Base-by-base conservation (phyloP, 352 stramenopile species). In the Phytophthora boehmeriae region DNA sequence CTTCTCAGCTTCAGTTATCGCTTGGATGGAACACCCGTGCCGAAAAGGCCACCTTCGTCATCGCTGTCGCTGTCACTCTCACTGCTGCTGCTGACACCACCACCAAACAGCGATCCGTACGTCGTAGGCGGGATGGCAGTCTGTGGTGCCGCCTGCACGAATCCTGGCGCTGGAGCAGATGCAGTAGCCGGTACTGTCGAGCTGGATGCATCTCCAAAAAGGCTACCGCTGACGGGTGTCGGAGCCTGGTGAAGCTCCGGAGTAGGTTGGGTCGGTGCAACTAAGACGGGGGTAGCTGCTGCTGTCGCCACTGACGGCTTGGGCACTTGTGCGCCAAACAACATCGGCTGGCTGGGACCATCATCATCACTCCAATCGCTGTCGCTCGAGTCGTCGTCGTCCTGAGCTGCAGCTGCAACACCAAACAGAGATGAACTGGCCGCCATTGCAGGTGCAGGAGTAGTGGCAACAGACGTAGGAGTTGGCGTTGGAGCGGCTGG, bases 1-100 rank as follows among this genome's bases (percentile, higher is more conserved):
- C 22, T 41, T 54, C 47, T 30, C 6, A 30, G 25, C 25, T 30
- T 30, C 25, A 30, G 25, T 77, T 86, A 90, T 66, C 83, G 77
- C 62, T 78, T 80, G 19, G 68, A 90, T 5, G 81, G 82, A n/a
- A 92, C 61, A 9, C 83, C 79, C 3, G 83, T 92, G 59, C 84
- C 84, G 65, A 95, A 93, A 25, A 95, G 73, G 4, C 84, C 83
- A 22, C 80, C 79, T 71, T 86, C 80, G 47, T 91, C 84, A 30
- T 95, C 86, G 47, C 80, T 91, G 64, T 95, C 86, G 46, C 79
- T 83, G 57, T 82, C 76, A 45, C 72, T 83, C 53, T 78, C 75
- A 66, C 74, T 84, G 50, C 80, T 78, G 38, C 67, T 82, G 63
- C 72, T 74, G 54, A 78, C 81, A 50, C 73, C 81, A 13, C 58